Base-by-base conservation (phyloP, 2,329 filamentous ascomycete genomes). In the Keithomyces neogunnii region DNA sequence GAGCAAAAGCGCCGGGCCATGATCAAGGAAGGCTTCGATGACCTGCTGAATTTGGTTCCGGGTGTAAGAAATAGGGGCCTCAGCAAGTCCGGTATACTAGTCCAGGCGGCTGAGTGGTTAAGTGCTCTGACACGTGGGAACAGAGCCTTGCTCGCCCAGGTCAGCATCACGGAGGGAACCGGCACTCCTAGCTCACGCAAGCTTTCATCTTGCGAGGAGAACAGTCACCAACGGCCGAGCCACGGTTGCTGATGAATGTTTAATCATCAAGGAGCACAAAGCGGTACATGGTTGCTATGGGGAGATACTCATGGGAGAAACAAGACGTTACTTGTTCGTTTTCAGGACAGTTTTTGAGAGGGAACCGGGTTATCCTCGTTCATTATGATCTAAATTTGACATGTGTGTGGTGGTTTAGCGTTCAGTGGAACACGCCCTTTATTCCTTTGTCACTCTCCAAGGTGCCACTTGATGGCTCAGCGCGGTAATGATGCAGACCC, bases 1-100 rank as follows among this genome's bases (percentile, higher is more conserved):
- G 47, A 49, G 46, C 33, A 48, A 19, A 52, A 49, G 33, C 46
- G 50, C 11, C 40, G 50, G 3, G 50, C 50, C 5, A 40, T 49
- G 32, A 48, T 52, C 40, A 49, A 52, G 32, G 42, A 52, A 3
- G 50, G 50, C 0, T 52, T 49, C n/a, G 33, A 49, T 2, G 42
- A 49, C 5, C 30, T 52, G 6, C 46, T 49, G 28, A 39, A 40
- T 2, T 28, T 49, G 9, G 40, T 52, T 13, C 50, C 50, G 4
- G 46, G 11, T n/a, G 2, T 46, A 4, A 49, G 30, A 19, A 35
- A 52, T 19, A 46, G 45, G 4, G 50, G 42, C 5, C 26, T 52
- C 0, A 52, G 50, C 47, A 52, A 48, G 32, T 52, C 50, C 3
- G 50, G 33, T 5, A 49, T 52, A 13, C 50, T 48, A 5, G 3